These are phyloP conservation scores for Ceratocystis diversiconidia DNA, from an alignment of 2,329 filamentous ascomycete species.

Conservation along the genomic window DNA sequence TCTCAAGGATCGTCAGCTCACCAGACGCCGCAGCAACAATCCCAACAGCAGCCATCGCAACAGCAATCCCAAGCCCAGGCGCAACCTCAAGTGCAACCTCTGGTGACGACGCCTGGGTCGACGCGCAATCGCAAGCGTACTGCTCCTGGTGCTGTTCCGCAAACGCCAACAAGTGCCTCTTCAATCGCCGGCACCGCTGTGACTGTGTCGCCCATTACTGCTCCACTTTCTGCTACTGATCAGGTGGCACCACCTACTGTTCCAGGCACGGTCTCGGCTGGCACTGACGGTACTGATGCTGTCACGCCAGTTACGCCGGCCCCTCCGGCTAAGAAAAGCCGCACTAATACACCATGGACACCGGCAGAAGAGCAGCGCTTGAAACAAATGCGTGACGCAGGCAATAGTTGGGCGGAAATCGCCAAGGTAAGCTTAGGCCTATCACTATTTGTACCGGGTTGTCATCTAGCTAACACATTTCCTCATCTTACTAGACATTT, in stretches of 20 bases:
- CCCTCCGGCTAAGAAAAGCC: constrained; percentile 61
- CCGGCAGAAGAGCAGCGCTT: constrained; percentile 82
- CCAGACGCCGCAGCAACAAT: constrained; percentile 21
- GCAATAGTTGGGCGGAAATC: constrained; percentile 94
- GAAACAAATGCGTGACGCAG: constrained; percentile 86
- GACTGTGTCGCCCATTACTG: constrained; percentile 26
- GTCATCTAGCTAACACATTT: neutral
- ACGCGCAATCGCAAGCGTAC: constrained; percentile 31
- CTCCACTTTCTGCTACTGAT: constrained; percentile 21
- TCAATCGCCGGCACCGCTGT: constrained; percentile 22
- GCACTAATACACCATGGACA: constrained; percentile 98
- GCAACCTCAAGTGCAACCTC: constrained; percentile 22
- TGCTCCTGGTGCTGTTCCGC: constrained; percentile 27
- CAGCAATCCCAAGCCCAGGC: constrained; percentile 26
- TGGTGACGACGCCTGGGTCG: neutral
- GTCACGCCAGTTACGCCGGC: constrained; percentile 11
- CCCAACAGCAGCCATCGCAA: constrained; percentile 23
- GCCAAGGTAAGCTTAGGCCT: constrained; percentile 68
- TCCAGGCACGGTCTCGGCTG: constrained; percentile 21
- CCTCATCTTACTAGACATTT: constrained; percentile 50
- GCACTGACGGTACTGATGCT: constrained; percentile 9
- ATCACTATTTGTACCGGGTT: neutral
- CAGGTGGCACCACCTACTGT: constrained; percentile 24
- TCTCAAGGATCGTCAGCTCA: constrained; percentile 21
- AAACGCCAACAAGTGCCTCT: constrained; percentile 17